phyloP scores from a whole-genome alignment of 2,329 filamentous ascomycete species.

The Aureobasidium leucospermi region DNA sequence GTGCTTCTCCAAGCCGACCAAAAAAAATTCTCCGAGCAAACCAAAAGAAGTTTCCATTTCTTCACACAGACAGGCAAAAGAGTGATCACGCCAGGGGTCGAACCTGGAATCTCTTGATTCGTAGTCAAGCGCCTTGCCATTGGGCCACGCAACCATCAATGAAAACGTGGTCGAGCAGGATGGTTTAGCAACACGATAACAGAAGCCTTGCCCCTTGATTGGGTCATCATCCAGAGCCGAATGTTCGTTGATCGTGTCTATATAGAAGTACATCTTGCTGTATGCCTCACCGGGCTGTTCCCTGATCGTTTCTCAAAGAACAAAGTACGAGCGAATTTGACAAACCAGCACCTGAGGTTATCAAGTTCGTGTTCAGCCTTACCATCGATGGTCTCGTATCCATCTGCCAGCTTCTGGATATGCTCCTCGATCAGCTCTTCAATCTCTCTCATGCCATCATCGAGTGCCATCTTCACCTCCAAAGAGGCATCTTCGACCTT shows the following conservation, averaged over 20 bases:
- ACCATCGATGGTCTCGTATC: background rate
- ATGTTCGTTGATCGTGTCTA: background rate
- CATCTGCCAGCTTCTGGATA: background rate
- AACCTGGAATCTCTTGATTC: conserved; percentile 24
- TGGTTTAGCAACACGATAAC: too few relatives aligned
- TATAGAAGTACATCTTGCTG: background rate
- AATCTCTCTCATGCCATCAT: background rate
- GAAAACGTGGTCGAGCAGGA: too few relatives aligned
- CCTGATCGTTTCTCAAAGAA: background rate
- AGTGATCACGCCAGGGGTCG: conserved; percentile 15
- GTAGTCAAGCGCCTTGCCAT: conserved; percentile 54
- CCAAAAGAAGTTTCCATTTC: background rate
- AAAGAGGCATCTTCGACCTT: background rate
- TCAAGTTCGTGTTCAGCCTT: background rate
- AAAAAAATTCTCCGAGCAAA: background rate
- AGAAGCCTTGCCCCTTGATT: too few relatives aligned
- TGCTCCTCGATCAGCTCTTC: background rate
- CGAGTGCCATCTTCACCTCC: background rate
- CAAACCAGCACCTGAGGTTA: background rate
- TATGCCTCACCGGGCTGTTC: background rate
- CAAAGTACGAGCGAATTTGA: background rate
- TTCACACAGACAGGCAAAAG: background rate
- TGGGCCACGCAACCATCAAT: conserved; percentile 36
- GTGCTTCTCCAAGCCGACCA: background rate
- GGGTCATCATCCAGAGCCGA: background rate